Evolutionary conservation across 2,329 filamentous ascomycete genomes (phyloP), one percentile per base, ranked within the genome.

Genomic region (Uncinocarpus reesii): DNA sequence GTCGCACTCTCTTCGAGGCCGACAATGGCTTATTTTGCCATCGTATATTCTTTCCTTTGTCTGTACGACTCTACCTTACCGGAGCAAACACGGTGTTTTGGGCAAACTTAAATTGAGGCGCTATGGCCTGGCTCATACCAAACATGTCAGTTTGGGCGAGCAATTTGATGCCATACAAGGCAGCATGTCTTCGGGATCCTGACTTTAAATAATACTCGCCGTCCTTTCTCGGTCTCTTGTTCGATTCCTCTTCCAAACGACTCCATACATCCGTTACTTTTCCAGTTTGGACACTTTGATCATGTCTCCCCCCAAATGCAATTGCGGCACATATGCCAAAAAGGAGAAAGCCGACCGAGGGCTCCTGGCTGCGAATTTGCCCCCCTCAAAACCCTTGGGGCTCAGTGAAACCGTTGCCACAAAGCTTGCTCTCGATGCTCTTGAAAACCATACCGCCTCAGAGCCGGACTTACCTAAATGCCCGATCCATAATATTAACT

Each of bases 341-440:
- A 46, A 34, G 11, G 47, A 52, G 29, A 44, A 34, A 6, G n/a
- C 51, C 1, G 47, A 31, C 15, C 23, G 38, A 5, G 47, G 47
- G 10, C 47, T 52, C 13, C 26, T 21, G 13, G 23, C 16, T 34
- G 21, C 28, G 28, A 41, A 50, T 15, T n/a, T 45, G 11, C 44
- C 41, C 5, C 35, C 48, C 3, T 34, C 42, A 10, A 15, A 42
- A 5, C 23, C 11, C 32, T 7, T 53, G 10, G 53, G 47, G 2
- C 44, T 55, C 20, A 55, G 47, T 26, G 53, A 55, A 24, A 38
- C 45, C 16, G 28, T 52, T 7, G 53, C 53, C 4, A 55, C 53
- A 3, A 55, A 53, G 36, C 41, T 55, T 3, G 51, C 51, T n/a
- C 26, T 52, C 23, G 52, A 53, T 42, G 43, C 49, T 10, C 43